Conservation (phyloP, 2,329 filamentous ascomycete species). For the Ophiostoma ulmi region DNA sequence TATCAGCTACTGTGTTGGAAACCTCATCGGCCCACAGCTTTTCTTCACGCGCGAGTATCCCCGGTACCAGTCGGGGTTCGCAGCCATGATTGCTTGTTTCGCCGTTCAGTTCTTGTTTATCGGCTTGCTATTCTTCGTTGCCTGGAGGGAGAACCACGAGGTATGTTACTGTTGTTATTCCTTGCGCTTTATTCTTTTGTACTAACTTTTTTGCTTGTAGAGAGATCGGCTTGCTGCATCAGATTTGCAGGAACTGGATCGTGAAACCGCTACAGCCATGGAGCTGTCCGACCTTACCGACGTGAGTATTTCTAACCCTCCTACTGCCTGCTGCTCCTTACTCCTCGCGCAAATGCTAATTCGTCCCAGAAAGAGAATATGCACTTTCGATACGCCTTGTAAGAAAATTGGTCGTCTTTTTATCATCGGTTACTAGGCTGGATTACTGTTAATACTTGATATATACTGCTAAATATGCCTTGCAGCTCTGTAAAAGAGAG, state of each 20-base stretch:
- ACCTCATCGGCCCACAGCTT: background rate
- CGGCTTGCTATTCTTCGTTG: background rate
- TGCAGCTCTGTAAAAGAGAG: no score
- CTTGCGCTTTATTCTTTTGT: background rate
- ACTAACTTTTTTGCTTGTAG: background rate
- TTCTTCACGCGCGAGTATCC: background rate
- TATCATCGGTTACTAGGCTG: no score
- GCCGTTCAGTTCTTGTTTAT: background rate
- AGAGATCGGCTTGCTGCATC: background rate
- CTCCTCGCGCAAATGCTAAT: background rate
- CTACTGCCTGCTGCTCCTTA: background rate
- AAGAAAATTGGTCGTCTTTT: background rate
- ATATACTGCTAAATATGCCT: no score
- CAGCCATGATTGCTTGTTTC: background rate
- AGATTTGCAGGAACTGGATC: background rate
- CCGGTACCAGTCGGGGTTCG: background rate
- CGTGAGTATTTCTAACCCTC: background rate
- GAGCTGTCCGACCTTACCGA: background rate
- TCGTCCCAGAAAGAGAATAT: background rate
- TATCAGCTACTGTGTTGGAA: background rate
- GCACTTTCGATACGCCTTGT: background rate
- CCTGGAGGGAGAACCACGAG: background rate
- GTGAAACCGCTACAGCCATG: background rate
- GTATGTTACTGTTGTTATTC: background rate
- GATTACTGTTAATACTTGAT: no score